phyloP scores from a whole-genome alignment of 208 protist genomes.

The Leishmania braziliensis region DNA sequence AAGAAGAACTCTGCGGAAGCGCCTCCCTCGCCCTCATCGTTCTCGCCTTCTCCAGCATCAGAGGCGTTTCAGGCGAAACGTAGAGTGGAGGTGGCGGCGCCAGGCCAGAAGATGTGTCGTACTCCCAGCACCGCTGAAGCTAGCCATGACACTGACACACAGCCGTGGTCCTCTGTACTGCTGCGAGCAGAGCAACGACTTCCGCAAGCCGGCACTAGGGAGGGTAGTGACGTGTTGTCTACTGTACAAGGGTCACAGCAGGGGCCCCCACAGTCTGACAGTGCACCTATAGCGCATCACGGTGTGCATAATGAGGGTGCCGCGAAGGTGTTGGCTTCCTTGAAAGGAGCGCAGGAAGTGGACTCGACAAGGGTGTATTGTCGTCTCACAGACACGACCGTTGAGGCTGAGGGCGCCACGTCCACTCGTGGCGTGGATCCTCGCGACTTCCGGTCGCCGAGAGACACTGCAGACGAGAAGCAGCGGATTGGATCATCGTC shows the following conservation, averaged over 20 bases:
- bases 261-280: neutral
- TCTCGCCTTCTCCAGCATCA: neutral
- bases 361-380: neutral
- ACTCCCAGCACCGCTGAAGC: neutral
- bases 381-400: neutral
- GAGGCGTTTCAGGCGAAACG: neutral
- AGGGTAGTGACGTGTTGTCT: neutral
- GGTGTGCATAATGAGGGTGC: neutral
- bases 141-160: slow-evolving; percentile 17
- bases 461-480: slow-evolving; percentile 5
- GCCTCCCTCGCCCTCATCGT: neutral
- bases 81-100: neutral
- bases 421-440: no score
- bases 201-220: neutral
- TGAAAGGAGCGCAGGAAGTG: neutral
- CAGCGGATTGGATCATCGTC: slow-evolving; percentile 3
- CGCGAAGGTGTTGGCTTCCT: neutral
- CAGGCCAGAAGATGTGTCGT: neutral
- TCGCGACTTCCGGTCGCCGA: neutral
- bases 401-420: neutral
- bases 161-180: slow-evolving; percentile 27
- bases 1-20: neutral
- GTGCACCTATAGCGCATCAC: neutral
- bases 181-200: slow-evolving; percentile 22
- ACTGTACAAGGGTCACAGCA: neutral